Evolutionary conservation across 148 eudicot species (phyloP), one percentile per base, ranked within the genome.

Genomic region (Limonium bicolor): DNA sequence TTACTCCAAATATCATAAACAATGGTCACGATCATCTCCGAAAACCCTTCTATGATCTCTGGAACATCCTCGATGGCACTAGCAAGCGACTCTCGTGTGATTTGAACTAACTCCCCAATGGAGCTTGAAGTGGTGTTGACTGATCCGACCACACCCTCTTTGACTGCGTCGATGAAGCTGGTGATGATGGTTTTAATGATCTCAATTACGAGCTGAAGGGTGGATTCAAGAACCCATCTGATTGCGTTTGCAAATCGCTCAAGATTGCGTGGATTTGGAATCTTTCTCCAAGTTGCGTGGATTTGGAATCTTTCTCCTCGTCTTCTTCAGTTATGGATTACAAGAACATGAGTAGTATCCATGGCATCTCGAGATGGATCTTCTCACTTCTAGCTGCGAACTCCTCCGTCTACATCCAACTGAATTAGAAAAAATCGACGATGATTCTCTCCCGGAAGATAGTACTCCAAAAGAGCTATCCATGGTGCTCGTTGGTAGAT

Each of bases 1-100:
- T 73, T 73, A 26, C 44, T 72, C 69, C 69, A 62, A 36, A 74
- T 28, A 52, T 73, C 75, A 1, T 54, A 17, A 2, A 80, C 40
- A 36, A 73, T 30, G 12, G 53, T 62, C 5, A 31, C 7, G 44
- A 80, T 14, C 80, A 73, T 70, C 58, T 73, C 75, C 0, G 39
- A 1, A 4, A 71, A 57, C 0, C 72, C 72, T 20, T 62, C 48
- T 31, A 71, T 3, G 11, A 66, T 55, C 51, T 63, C 66, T 9
- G 77, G 67, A 3, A 79, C 26, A 36, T 67, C 74, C 5, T 63
- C 14, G 41, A 46, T 25, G 27, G 65, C 35, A 19, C 58, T 55
- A 18, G 51, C 62, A 10, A 71, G 41, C 1, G 69, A 69, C 36
- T 43, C 50, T 46, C 41, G 53, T 0, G 66, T 63, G 41, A 56